Evolutionary conservation across 768 basidiomycete genomes (phyloP).

Genomic region (Suillus discolor): DNA sequence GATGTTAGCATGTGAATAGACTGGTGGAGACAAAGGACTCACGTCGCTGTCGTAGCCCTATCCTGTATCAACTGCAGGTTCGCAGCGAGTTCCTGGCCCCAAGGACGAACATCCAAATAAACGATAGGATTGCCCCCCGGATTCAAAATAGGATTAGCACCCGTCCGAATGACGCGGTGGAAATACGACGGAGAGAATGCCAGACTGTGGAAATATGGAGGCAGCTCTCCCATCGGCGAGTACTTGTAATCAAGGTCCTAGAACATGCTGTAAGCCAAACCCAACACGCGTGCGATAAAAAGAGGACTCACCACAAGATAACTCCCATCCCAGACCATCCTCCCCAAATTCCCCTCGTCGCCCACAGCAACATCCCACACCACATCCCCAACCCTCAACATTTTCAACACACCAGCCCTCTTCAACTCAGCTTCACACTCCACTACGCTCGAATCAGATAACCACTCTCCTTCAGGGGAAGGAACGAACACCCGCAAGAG

Average conservation of each 20-base stretch:
- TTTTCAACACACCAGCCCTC: constrained; percentile 60
- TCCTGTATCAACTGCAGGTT: constrained; percentile 81
- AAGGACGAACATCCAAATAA: constrained; percentile 75
- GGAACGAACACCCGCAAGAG: constrained; percentile 83
- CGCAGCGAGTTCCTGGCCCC: constrained; percentile 75
- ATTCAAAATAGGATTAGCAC: constrained; percentile 35
- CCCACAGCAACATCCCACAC: constrained; percentile 88
- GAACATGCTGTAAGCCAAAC: constrained; percentile 18
- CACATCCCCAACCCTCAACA: constrained; percentile 77
- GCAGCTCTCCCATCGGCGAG: constrained; percentile 73
- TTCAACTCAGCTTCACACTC: constrained; percentile 83
- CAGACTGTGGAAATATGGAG: constrained; percentile 76
- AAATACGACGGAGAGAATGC: constrained; percentile 90
- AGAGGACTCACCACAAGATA: constrained; percentile 65
- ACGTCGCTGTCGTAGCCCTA: constrained; percentile 80
- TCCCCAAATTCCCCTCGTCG: constrained; percentile 84
- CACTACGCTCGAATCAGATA: constrained; percentile 78
- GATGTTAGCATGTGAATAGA: constrained; percentile 9
- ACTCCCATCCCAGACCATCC: constrained; percentile 86
- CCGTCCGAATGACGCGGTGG: constrained; percentile 77
- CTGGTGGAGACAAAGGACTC: constrained; percentile 33
- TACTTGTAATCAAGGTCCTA: constrained; percentile 88
- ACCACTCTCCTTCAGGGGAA: constrained; percentile 84
- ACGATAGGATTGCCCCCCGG: constrained; percentile 60
- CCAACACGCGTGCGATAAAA: not conserved